phyloP scores from a whole-genome alignment of 257 asterid species.

The Przewalskia tangutica region DNA sequence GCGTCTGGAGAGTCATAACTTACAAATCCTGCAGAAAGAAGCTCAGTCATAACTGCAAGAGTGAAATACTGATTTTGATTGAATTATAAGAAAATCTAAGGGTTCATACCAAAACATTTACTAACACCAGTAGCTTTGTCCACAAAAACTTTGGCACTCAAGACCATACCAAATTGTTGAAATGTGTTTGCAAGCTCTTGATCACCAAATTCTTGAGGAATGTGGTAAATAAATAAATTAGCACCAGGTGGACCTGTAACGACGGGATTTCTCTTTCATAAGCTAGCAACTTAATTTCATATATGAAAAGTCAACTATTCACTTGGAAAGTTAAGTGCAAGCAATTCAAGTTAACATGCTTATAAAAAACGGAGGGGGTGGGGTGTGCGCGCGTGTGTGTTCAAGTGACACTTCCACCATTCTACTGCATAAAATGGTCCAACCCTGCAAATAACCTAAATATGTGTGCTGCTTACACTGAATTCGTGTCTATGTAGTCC shows the following conservation, averaged over 20 bases:
- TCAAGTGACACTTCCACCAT: not conserved
- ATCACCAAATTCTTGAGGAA: conserved; percentile 89
- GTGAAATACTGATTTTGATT: not conserved
- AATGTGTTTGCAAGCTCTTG: conserved; percentile 76
- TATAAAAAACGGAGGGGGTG: not conserved
- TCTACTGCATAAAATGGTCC: not conserved
- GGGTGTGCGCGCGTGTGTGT: not conserved
- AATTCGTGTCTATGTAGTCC: not conserved
- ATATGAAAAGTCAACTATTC: not conserved
- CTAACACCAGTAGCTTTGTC: conserved; percentile 88
- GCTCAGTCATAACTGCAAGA: not conserved
- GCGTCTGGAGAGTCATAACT: conserved; percentile 80
- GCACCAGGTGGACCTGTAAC: conserved; percentile 92
- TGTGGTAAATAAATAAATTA: conserved; percentile 85
- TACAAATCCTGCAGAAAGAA: conserved; percentile 59
- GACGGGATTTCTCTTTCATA: not conserved
- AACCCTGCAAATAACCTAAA: not conserved
- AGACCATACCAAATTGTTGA: conserved; percentile 65
- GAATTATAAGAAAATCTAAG: not conserved
- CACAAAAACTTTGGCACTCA: conserved; percentile 85
- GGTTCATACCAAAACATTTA: conserved; percentile 77
- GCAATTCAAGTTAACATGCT: not conserved
- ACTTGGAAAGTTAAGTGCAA: not conserved
- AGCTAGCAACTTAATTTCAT: not conserved
- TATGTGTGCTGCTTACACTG: not conserved